Evolutionary conservation across 257 asterid genomes (phyloP).

Genomic region (Buddleja alternifolia): DNA sequence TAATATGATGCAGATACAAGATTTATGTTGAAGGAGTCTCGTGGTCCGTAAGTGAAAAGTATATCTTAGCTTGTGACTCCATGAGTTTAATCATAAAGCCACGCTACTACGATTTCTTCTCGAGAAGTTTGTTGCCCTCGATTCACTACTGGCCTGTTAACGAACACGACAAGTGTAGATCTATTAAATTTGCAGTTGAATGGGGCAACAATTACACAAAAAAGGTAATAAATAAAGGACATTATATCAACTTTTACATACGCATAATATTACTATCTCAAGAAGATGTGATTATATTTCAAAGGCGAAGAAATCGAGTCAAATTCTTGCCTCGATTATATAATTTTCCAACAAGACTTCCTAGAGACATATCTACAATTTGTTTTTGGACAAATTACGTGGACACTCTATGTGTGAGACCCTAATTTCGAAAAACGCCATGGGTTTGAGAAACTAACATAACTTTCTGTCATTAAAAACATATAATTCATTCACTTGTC

Average conservation of each 20-base stretch:
- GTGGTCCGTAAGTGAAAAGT: conserved; percentile 93
- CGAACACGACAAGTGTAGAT: conserved; percentile 44
- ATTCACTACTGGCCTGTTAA: conserved; percentile 81
- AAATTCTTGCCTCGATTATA: no score
- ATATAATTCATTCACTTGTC: no score
- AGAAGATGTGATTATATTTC: no score
- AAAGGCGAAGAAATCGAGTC: no score
- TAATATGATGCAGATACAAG: conserved; percentile 63
- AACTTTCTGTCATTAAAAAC: no score
- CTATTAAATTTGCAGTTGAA: conserved; percentile 75
- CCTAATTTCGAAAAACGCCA: no score
- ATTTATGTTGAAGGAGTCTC: conserved; percentile 79
- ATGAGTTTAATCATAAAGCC: conserved; percentile 63
- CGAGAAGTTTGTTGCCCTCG: conserved; percentile 76
- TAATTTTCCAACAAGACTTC: no score
- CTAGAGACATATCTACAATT: no score
- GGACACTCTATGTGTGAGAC: no score
- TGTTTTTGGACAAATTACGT: no score
- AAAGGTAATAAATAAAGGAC: conserved; percentile 42
- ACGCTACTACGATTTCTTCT: conserved; percentile 69
- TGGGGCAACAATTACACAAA: conserved; percentile 79
- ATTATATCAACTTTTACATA: neutral
- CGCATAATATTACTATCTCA: no score
- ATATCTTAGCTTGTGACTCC: conserved; percentile 86
- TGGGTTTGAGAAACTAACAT: no score